Evolutionary conservation across 2,329 filamentous ascomycete species (phyloP).

Genomic region (Daldinia sp.): DNA sequence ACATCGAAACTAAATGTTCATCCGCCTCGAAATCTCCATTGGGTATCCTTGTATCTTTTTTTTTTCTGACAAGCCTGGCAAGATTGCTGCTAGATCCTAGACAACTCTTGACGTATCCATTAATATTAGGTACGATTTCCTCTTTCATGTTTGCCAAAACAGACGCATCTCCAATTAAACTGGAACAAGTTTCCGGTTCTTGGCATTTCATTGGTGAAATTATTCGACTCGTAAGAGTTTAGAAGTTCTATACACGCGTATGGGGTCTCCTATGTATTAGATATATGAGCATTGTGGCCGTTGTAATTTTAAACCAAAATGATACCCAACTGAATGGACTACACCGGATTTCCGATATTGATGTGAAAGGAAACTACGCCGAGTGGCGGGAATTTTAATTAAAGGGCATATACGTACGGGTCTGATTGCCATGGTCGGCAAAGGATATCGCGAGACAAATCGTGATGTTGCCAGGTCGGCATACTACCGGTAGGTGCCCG

Average conservation of each 20-base stretch:
- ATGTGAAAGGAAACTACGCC: neutral
- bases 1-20: neutral
- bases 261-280: constrained; percentile 54
- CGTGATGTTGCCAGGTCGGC: constrained; percentile 50
- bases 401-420: constrained; percentile 55
- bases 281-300: constrained; percentile 47
- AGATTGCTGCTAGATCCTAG: neutral
- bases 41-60: neutral
- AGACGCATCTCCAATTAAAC: neutral
- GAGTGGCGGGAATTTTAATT: constrained; percentile 48
- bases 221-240: neutral
- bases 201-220: neutral
- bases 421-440: constrained; percentile 60
- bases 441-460: constrained; percentile 58
- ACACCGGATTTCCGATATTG: neutral
- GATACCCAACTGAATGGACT: neutral
- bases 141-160: neutral
- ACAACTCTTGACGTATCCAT: neutral
- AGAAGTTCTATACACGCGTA: constrained; percentile 53
- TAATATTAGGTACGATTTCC: constrained; percentile 1
- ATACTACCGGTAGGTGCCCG: constrained; percentile 32
- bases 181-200: neutral
- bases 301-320: neutral
- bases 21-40: neutral
- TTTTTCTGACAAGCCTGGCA: neutral